Percentiles rank a stretch among this genome's conserved stretches.
Conservation (phyloP, 257 asterid species). For the Scutellaria barbata region DNA sequence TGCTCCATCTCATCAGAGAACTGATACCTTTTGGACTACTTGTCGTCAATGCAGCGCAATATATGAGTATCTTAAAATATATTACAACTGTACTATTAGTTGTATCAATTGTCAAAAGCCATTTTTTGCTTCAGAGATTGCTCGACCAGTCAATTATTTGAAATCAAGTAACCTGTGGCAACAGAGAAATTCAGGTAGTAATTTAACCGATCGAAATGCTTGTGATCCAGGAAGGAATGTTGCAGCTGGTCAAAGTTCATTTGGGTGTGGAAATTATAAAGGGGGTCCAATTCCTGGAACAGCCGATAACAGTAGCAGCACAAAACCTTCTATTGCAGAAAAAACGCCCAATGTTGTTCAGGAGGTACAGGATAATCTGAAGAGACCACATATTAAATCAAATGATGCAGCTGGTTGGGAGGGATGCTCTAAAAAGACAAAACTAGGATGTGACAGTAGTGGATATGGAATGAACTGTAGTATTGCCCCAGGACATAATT, state of each 20-base stretch:
- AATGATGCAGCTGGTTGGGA: conserved; percentile 40
- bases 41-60: conserved; percentile 64
- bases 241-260: conserved; percentile 32
- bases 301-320: conserved; percentile 36
- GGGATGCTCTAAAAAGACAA: conserved; percentile 46
- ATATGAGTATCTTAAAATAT: conserved; percentile 63
- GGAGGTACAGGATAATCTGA: conserved; percentile 52
- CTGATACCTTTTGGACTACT: conserved; percentile 78
- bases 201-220: conserved; percentile 38
- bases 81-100: conserved; percentile 58
- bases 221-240: conserved; percentile 41
- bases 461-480: conserved; percentile 30
- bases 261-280: conserved; percentile 20
- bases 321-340: conserved; percentile 53
- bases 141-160: conserved; percentile 49
- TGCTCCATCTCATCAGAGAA: conserved; percentile 45
- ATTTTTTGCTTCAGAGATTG: conserved; percentile 52
- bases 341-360: conserved; percentile 55
- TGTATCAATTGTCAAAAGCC: conserved; percentile 57
- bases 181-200: conserved; percentile 35
- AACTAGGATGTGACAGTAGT: conserved; percentile 43
- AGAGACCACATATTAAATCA: conserved; percentile 55
- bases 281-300: conserved; percentile 43
- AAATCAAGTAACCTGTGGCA: conserved; percentile 18
- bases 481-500: conserved; percentile 31